Percentiles rank a stretch among this genome's conserved stretches.
Conservation (phyloP, 208 protist species). For the Entamoeba histolytica region DNA sequence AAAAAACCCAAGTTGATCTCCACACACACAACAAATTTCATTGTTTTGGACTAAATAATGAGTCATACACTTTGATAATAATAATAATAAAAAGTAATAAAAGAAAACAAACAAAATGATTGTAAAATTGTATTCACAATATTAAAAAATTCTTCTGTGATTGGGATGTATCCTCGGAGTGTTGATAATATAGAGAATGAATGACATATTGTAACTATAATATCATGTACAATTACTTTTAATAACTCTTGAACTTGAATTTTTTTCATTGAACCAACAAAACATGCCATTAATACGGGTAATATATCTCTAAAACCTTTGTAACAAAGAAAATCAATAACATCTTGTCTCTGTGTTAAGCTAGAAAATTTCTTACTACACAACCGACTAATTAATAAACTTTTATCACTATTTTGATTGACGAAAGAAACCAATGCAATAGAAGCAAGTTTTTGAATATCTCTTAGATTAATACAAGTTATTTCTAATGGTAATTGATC, state of each 20-base stretch:
- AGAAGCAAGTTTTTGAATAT: neutral
- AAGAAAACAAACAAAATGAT: no score
- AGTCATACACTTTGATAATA: no score
- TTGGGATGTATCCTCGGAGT: no score
- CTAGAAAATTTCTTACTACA: no score
- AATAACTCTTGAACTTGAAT: neutral
- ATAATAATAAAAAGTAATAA: no score
- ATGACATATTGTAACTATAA: no score
- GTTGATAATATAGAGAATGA: no score
- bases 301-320: neutral
- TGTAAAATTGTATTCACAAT: no score
- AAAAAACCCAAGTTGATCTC: neutral
- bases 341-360: neutral
- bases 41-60: neutral
- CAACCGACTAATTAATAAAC: no score
- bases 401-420: neutral
- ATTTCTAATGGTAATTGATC: neutral
- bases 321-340: neutral
- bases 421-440: neutral
- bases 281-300: neutral
- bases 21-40: neutral
- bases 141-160: no score
- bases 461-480: neutral
- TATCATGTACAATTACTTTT: no score
- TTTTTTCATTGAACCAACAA: neutral